Evolutionary conservation across 495 filamentous ascomycete species (phyloP).

Genomic region (Cercophora newfieldiana): DNA sequence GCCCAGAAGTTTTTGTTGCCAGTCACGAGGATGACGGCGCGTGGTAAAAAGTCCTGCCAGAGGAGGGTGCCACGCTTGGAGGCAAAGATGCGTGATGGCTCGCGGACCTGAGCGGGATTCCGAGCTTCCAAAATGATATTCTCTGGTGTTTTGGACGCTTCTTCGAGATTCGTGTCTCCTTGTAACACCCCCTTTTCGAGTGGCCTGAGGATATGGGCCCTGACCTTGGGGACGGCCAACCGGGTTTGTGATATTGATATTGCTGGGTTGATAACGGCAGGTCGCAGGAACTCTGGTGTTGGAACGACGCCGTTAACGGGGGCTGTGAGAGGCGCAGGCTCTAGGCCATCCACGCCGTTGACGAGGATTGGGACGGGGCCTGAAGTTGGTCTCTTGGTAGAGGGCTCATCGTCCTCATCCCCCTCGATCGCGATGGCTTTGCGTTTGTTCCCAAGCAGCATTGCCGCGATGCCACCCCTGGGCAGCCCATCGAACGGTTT

Average conservation of each 20-base stretch:
- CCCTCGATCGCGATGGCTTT: constrained; percentile 70
- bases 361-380: constrained; percentile 72
- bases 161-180: constrained; percentile 50
- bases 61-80: constrained; percentile 78
- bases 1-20: constrained; percentile 91
- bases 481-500: constrained; percentile 94
- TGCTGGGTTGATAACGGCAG: constrained; percentile 79
- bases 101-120: constrained; percentile 60
- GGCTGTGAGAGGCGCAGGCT: constrained; percentile 60
- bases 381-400: constrained; percentile 64
- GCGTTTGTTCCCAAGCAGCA: constrained; percentile 91
- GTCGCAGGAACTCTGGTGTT: constrained; percentile 83
- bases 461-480: constrained; percentile 78
- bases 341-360: constrained; percentile 74
- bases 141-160: constrained; percentile 61
- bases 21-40: constrained; percentile 78
- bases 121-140: constrained; percentile 53
- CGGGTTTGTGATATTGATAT: constrained; percentile 82
- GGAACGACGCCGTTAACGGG: constrained; percentile 60
- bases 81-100: constrained; percentile 80
- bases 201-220: constrained; percentile 71
- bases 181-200: constrained; percentile 55
- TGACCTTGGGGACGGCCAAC: constrained; percentile 84
- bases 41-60: constrained; percentile 92
- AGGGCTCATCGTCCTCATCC: constrained; percentile 58